Evolutionary conservation across 495 filamentous ascomycete species (phyloP).

Genomic region (Podospora pseudocomata): DNA sequence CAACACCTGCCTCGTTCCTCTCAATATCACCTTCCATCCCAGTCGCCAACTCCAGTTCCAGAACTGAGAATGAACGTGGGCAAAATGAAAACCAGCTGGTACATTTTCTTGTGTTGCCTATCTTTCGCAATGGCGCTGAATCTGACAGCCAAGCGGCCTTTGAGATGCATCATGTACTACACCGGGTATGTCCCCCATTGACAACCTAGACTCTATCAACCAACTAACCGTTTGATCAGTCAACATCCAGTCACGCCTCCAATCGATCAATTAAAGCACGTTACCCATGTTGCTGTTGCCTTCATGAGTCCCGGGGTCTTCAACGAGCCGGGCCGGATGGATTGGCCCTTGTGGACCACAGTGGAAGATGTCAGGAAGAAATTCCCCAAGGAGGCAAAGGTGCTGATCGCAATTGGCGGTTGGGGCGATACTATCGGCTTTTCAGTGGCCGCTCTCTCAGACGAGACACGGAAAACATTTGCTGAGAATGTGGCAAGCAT

Average conservation of each 20-base stretch:
- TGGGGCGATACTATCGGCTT: slow-evolving; percentile 70
- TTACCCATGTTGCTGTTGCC: slow-evolving; percentile 64
- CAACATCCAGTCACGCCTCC: slow-evolving; percentile 53
- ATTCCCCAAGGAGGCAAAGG: slow-evolving; percentile 56
- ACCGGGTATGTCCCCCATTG: slow-evolving; percentile 43
- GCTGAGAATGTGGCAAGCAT: slow-evolving; percentile 62
- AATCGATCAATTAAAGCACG: slow-evolving; percentile 39
- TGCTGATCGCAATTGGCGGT: slow-evolving; percentile 70
- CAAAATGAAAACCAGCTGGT: slow-evolving; percentile 14
- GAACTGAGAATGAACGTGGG: not conserved
- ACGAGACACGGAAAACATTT: slow-evolving; percentile 51
- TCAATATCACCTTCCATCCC: too few species aligned
- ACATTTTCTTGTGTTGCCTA: slow-evolving; percentile 14
- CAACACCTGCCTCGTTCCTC: too few species aligned
- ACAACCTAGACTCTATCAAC: not conserved
- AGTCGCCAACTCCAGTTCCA: too few species aligned
- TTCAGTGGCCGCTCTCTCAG: slow-evolving; percentile 52
- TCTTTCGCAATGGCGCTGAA: slow-evolving; percentile 20
- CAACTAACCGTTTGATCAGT: slow-evolving; percentile 28
- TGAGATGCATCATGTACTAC: slow-evolving; percentile 57
- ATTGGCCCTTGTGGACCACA: slow-evolving; percentile 58
- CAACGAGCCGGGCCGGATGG: slow-evolving; percentile 48
- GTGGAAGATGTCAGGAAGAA: slow-evolving; percentile 54
- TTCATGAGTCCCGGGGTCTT: slow-evolving; percentile 63
- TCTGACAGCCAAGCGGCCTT: slow-evolving; percentile 13